Evolutionary conservation across 2,329 filamentous ascomycete genomes (phyloP).

Genomic region (Penicillium griseofulvum): DNA sequence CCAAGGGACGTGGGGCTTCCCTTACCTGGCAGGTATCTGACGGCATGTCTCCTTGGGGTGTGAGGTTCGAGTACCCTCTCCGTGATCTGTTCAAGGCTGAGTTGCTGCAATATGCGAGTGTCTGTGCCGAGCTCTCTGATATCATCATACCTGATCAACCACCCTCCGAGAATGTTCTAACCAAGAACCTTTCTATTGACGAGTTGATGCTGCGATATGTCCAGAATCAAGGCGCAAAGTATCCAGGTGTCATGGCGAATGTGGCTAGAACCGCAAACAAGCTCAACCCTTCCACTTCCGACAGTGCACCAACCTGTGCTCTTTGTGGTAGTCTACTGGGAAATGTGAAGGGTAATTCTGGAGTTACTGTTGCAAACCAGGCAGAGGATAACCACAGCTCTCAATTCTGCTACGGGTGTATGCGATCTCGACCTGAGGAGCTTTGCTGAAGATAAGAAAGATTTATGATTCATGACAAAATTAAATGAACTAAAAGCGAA

Average conservation of each 20-base stretch:
- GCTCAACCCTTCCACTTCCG: constrained; percentile 52
- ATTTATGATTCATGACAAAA: constrained; percentile 6
- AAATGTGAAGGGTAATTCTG: constrained; percentile 61
- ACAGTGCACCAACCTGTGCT: constrained; percentile 51
- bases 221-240: constrained; percentile 76
- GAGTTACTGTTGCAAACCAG: constrained; percentile 42
- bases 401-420: constrained; percentile 46
- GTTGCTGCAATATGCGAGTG: constrained; percentile 63
- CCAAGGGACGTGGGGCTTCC: constrained; percentile 83
- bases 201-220: constrained; percentile 90
- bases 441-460: constrained; percentile 14
- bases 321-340: constrained; percentile 69
- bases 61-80: constrained; percentile 72
- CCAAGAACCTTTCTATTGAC: constrained; percentile 75
- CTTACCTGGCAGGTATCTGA: constrained; percentile 81
- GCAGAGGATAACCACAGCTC: constrained; percentile 52
- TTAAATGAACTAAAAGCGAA: constrained; percentile 10
- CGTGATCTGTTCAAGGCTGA: constrained; percentile 84
- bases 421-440: constrained; percentile 38
- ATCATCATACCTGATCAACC: constrained; percentile 47
- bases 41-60: constrained; percentile 59
- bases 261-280: constrained; percentile 91
- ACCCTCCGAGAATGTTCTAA: constrained; percentile 36
- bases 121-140: constrained; percentile 51
- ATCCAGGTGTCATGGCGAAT: constrained; percentile 89